Base-by-base conservation (phyloP, 768 basidiomycete species). In the Mycena olivaceomarginata region DNA sequence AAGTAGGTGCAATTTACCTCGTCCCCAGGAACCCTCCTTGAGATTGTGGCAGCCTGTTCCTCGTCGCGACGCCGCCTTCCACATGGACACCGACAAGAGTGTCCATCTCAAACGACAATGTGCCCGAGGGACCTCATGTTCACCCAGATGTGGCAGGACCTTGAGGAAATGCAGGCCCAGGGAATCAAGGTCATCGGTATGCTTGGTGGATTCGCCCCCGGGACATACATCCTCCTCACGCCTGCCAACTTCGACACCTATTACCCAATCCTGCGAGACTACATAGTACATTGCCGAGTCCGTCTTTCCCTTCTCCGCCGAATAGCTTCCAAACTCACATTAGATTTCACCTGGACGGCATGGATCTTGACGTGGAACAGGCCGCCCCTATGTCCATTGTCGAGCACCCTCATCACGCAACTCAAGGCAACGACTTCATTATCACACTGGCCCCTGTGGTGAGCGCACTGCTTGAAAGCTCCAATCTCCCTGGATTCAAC, bases 341-440 rank as follows among this genome's bases (percentile, higher is more conserved):
- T 65, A 81, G 81, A 51, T 80, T 81, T 67, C 18, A 79, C 10
- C 76, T 83, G 12, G 82, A 83, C 73, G 82, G 82, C 25, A 78
- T 83, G 80, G 82, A 83, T 48, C 77, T 83, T n/a, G 82, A 83
- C 64, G 80, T 83, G 18, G 82, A 83, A 66, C 80, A 82, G 71
- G 53, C 43, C 1, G 79, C 80, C 25, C 39, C 73, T 25, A 25
- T 78, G 40, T 67, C 73, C 13, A 67, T 70, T 22, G 77, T 83
- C 12, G 70, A 68, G 65, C 73, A 72, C 25, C 25, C 78, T 83
- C 72, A 83, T 83, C 46, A 75, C 70, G 25, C 64, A 53, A 20
- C 82, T 83, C 64, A 82, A 82, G 67, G 12, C 43, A 48, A 69
- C 40, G 78, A 79, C 46, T 83, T 83, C 63, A 79, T 83, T 60